Percentiles rank a stretch among this genome's conserved stretches.
These are phyloP conservation scores for Boletus insuetus DNA, from an alignment of 768 basidiomycete genomes.

Conservation along the genomic window DNA sequence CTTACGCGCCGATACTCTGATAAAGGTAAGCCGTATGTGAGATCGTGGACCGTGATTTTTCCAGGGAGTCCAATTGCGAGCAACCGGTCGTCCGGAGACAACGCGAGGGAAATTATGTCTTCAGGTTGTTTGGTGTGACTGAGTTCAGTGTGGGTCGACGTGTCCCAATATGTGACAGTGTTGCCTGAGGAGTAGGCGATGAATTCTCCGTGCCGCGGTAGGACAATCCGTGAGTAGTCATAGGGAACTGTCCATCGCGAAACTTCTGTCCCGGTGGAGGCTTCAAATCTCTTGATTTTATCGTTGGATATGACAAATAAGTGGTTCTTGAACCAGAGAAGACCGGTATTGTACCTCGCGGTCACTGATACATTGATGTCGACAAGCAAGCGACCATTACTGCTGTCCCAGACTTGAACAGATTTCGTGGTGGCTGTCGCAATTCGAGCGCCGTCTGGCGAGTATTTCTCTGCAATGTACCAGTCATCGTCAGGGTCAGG, in stretches of 20 bases:
- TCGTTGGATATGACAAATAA: background rate
- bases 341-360: background rate
- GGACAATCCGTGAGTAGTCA: no score
- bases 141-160: no score
- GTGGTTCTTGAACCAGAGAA: background rate
- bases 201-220: no score
- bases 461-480: background rate
- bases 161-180: no score
- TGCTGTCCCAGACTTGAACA: background rate
- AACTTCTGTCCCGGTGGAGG: background rate
- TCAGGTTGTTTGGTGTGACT: no score
- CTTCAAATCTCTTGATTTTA: background rate
- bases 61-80: no score
- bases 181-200: no score
- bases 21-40: no score
- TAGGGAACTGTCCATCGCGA: background rate
- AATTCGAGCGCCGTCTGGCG: background rate
- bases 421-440: background rate
- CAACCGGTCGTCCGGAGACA: no score
- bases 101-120: no score
- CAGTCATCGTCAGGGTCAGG: fast-evolving
- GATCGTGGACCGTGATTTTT: no score
- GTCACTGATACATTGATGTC: background rate
- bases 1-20: no score
- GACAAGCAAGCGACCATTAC: background rate